Conservation (phyloP, 805 yeast species). For the Isabelozyma gotoi region DNA sequence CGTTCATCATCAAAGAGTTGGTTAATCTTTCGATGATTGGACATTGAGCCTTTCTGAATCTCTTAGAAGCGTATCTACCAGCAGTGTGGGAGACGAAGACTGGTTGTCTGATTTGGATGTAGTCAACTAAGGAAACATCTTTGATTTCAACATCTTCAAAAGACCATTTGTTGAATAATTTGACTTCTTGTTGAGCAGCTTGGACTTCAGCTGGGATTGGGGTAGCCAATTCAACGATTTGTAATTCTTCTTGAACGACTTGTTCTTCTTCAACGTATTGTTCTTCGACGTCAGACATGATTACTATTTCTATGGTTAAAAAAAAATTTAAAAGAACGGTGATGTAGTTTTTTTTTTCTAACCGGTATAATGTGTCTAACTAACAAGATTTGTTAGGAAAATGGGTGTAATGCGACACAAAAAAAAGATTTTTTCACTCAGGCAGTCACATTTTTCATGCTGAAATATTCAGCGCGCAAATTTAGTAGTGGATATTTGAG, state of each 20-base stretch:
- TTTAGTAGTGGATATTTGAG: slow-evolving; percentile 9
- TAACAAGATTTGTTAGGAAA: neutral
- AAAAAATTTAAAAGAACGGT: neutral
- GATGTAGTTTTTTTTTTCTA: slow-evolving; percentile 12
- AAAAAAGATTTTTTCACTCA: neutral
- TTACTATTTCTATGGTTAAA: slow-evolving; percentile 18
- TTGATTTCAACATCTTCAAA: slow-evolving; percentile 96
- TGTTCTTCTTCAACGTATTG: slow-evolving; percentile 58
- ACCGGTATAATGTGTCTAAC: slow-evolving; percentile 3
- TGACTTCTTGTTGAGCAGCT: slow-evolving; percentile 93
- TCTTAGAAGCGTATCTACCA: slow-evolving; percentile 98
- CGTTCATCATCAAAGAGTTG: slow-evolving; percentile 99
- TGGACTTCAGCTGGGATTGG: slow-evolving; percentile 96
- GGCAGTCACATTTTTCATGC: slow-evolving; percentile 1
- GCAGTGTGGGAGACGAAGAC: slow-evolving; percentile 99
- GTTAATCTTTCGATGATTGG: slow-evolving; percentile 99
- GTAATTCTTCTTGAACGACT: slow-evolving; percentile 83
- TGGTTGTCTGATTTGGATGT: slow-evolving; percentile 97
- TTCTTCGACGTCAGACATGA: slow-evolving; percentile 85
- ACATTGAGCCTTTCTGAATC: slow-evolving; percentile 99
- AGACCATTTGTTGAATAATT: slow-evolving; percentile 99
- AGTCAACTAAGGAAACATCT: slow-evolving; percentile 97
- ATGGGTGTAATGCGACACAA: neutral
- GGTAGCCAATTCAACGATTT: slow-evolving; percentile 86
- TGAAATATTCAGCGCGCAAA: neutral